Evolutionary conservation across 768 basidiomycete genomes (phyloP).

Genomic region (Tricholoma sp.): DNA sequence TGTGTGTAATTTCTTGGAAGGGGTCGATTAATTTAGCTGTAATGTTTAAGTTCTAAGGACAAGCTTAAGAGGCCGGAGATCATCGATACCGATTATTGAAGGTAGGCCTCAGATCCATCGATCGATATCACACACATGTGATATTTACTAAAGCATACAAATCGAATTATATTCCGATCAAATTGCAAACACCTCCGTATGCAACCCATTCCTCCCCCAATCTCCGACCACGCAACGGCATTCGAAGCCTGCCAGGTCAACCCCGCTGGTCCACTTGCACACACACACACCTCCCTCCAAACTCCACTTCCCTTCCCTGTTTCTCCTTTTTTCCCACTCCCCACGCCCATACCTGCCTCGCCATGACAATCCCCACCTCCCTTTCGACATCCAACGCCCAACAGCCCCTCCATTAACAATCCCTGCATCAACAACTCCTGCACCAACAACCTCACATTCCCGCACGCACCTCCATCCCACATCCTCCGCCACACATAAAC

Average conservation of each 20-base stretch:
- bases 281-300: too few relatives aligned
- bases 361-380: slow-evolving; percentile 2
- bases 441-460: slow-evolving; percentile 11
- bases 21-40: too few relatives aligned
- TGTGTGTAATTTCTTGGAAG: too few relatives aligned
- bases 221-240: slow-evolving; percentile 57
- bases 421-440: background rate
- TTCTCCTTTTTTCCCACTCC: slow-evolving; percentile 19
- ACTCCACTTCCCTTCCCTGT: slow-evolving; percentile 46
- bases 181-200: slow-evolving; percentile 68
- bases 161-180: too few relatives aligned
- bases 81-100: too few relatives aligned
- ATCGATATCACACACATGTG: too few relatives aligned
- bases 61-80: too few relatives aligned
- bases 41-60: too few relatives aligned
- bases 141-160: too few relatives aligned
- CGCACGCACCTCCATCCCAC: slow-evolving; percentile 37
- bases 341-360: slow-evolving; percentile 9
- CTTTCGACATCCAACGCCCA: background rate
- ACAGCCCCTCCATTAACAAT: background rate
- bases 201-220: slow-evolving; percentile 58
- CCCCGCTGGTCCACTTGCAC: slow-evolving; percentile 75
- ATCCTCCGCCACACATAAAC: slow-evolving; percentile 64
- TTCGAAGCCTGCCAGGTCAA: slow-evolving; percentile 71
- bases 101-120: too few relatives aligned